These are phyloP conservation scores for Barnettozyma populi DNA, from an alignment of 805 yeast genomes.

Conservation along the genomic window DNA sequence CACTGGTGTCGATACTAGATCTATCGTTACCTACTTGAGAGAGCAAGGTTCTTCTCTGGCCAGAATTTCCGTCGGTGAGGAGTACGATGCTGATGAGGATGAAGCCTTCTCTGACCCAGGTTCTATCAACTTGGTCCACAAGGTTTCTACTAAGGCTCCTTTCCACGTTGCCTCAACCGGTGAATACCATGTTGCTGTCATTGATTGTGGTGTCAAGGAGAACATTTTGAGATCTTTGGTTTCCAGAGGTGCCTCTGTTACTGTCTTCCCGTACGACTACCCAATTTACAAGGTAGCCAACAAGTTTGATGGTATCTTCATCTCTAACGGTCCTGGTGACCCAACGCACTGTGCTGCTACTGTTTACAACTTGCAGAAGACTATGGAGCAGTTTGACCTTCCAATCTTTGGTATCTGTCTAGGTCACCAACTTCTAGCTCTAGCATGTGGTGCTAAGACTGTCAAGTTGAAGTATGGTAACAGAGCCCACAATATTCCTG, in stretches of 20 bases:
- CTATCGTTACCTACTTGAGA: conserved; percentile 85
- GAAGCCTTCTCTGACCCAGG: conserved; percentile 91
- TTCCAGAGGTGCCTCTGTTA: conserved; percentile 90
- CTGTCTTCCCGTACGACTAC: conserved; percentile 94
- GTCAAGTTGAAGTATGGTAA: conserved; percentile 94
- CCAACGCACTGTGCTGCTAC: conserved; percentile 87
- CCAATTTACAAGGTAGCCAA: conserved; percentile 87
- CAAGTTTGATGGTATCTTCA: conserved; percentile 91
- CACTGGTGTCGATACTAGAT: conserved; percentile 96
- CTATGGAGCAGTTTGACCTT: conserved; percentile 56
- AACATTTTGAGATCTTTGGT: conserved; percentile 92
- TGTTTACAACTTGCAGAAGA: conserved; percentile 62
- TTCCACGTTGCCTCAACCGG: conserved; percentile 73
- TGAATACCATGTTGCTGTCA: conserved; percentile 78
- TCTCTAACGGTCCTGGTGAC: conserved; percentile 97
- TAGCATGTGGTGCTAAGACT: conserved; percentile 93
- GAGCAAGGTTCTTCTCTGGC: conserved; percentile 96
- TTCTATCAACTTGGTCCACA: conserved; percentile 80
- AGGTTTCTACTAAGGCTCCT: conserved; percentile 93
- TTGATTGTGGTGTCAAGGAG: conserved; percentile 98
- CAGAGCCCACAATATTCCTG: conserved; percentile 98
- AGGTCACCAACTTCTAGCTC: conserved; percentile 94
- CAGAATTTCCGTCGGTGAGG: conserved; percentile 83
- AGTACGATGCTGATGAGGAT: conserved; percentile 86
- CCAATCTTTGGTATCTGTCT: conserved; percentile 97